These are phyloP conservation scores for Leccinum incarnatum DNA, from an alignment of 768 basidiomycete species.

Conservation along the genomic window DNA sequence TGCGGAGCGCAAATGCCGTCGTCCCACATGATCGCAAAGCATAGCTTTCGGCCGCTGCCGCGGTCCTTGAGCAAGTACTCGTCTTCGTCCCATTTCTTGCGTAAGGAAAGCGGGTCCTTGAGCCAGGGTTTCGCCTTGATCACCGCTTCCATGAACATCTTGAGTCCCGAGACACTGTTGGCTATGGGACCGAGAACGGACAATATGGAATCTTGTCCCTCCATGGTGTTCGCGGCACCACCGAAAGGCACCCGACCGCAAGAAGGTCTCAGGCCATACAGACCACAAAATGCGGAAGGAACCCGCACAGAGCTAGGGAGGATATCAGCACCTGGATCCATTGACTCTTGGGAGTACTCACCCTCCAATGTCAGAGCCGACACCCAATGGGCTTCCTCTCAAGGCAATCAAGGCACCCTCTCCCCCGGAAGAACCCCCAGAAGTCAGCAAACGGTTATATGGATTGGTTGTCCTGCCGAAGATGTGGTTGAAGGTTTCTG, in stretches of 20 bases:
- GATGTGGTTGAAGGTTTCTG: slow-evolving; percentile 74
- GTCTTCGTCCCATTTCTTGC: slow-evolving; percentile 59
- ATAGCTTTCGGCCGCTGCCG: slow-evolving; percentile 46
- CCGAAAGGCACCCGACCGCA: slow-evolving; percentile 68
- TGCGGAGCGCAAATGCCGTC: slow-evolving; percentile 57
- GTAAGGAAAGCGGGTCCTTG: slow-evolving; percentile 55
- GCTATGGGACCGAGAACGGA: slow-evolving; percentile 78
- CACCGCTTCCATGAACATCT: slow-evolving; percentile 63
- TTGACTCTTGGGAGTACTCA: slow-evolving; percentile 29
- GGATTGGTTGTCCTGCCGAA: slow-evolving; percentile 82
- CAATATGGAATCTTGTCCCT: slow-evolving; percentile 68
- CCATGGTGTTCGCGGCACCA: slow-evolving; percentile 58
- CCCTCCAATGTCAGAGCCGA: slow-evolving; percentile 84
- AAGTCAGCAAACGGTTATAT: slow-evolving; percentile 63
- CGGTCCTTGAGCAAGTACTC: slow-evolving; percentile 59
- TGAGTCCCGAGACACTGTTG: slow-evolving; percentile 56
- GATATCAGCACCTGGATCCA: neutral
- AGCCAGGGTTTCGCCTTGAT: slow-evolving; percentile 61
- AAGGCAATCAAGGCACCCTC: slow-evolving; percentile 71
- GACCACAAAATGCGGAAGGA: slow-evolving; percentile 62
- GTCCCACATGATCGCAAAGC: slow-evolving; percentile 66
- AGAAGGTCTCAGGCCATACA: slow-evolving; percentile 72
- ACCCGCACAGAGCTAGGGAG: slow-evolving; percentile 62
- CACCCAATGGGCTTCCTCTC: slow-evolving; percentile 50
- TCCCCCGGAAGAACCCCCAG: slow-evolving; percentile 83